Conservation (phyloP, 2,329 filamentous ascomycete genomes). For the Bipolaris victoriae region DNA sequence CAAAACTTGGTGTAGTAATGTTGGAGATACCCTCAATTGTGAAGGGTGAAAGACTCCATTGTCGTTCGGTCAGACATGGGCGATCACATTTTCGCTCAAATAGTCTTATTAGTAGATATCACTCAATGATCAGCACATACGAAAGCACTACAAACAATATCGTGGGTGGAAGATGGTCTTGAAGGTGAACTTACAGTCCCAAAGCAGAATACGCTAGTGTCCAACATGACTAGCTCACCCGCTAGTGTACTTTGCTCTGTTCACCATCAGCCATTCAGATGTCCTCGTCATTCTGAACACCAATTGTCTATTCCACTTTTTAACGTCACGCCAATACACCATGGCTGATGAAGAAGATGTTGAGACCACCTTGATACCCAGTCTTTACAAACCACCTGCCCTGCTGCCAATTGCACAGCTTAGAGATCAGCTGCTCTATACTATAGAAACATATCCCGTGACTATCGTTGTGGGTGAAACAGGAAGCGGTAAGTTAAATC, state of each 20-base stretch:
- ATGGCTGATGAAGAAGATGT: constrained; percentile 50
- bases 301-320: neutral
- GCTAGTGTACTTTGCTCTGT: neutral
- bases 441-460: constrained; percentile 82
- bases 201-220: neutral
- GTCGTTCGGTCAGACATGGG: neutral
- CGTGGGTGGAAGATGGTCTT: neutral
- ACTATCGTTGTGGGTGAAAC: constrained; percentile 93
- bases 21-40: neutral
- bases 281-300: neutral
- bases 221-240: neutral
- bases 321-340: neutral
- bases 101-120: neutral
- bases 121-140: neutral
- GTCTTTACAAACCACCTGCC: constrained; percentile 82
- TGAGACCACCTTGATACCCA: constrained; percentile 68
- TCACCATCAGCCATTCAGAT: neutral
- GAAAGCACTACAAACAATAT: neutral
- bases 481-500: constrained; percentile 62
- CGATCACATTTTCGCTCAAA: neutral
- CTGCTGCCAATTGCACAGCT: constrained; percentile 88
- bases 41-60: neutral
- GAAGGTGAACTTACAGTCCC: neutral
- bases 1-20: neutral
- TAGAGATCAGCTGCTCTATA: constrained; percentile 78